Evolutionary conservation across 305 asterid genomes (phyloP), one percentile per base, ranked within the genome.

Genomic region (Fraxinus xanthoxyloides): DNA sequence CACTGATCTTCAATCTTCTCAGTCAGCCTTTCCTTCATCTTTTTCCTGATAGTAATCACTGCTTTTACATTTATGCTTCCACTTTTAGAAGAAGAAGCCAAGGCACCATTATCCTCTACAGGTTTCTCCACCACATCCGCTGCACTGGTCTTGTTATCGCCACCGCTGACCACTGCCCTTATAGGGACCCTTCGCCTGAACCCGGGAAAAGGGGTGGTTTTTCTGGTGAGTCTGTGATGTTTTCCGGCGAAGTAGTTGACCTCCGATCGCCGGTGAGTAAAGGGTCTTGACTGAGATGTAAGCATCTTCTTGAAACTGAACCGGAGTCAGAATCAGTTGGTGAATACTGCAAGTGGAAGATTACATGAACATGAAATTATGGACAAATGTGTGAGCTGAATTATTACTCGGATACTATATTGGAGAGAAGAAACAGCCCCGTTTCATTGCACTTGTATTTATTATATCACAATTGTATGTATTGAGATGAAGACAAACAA

Each of bases 1-100:
- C 93, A 92, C 86, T 89, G 93, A 75, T 94, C 97, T 72, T 92
- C 96, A 76, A 95, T 78, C 86, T 88, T 93, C 4, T 91, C 97
- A 79, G 28, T 79, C 70, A 95, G 69, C 67, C 79, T 92, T 78
- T 92, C 97, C 77, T 85, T 93, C 94, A 92, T 90, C 76, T 92
- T 94, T 90, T 90, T 92, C 91, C 97, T 90, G 85, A 92, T 87
- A 46, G 89, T 94, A 78, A 95, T 80, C 87, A 89, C 97, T 70
- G 95, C 97, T 75, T 88, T 95, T 83, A 92, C 94, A 80, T 87
- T 89, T 46, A 84, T 84, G 19, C 82, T 81, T 81, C 91, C 92
- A 77, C 82, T 84, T 31, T 63, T 78, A 21, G 86, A 56, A 63
- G 89, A 84, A 80, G 92, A 76, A 70, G 24, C 30, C 76, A 77